Base-by-base conservation (phyloP, 2,329 filamentous ascomycete genomes). In the Bipolaris cookei region DNA sequence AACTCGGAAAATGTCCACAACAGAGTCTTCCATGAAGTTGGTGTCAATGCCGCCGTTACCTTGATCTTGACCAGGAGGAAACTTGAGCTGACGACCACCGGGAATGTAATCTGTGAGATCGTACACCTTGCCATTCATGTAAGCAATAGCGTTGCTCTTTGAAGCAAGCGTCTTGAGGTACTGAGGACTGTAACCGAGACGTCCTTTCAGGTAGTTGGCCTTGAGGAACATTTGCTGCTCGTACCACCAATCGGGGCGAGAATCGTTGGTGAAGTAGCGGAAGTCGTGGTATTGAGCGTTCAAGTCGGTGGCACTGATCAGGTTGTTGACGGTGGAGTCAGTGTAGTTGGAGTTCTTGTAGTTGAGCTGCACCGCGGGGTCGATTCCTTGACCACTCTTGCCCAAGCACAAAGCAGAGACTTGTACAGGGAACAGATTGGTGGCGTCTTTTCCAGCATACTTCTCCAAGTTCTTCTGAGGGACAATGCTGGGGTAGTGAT, bases 251-350 rank as follows among this genome's bases (percentile, higher is more conserved):
- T 97, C 92, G 1, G 89, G 87, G 10, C 93, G 88, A 48, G 85
- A 89, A 72, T 97, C 91, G 64, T 92, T 91, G 32, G 85, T 91
- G 71, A 86, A 92, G 71, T 84, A 87, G 57, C 95, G 88, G 85
- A 99, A 99, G 74, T 99, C 95, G 71, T 99, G 95, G 74, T 96
- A 99, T 61, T 85, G 80, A 20, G 87, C 81, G 70, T 97, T 96
- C 20, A 82, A 63, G 70, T 98, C 93, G 3, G 84, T 82, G 28
- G 77, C 81, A 69, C 83, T 87, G 73, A 92, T 84, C 21, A 90
- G 80, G 20, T 80, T 85, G 18, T 88, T 86, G 11, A 86, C 84
- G 10, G 58, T 16, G 7, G 58, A 62, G 16, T 88, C 89, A 13
- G 87, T 86, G 52, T 88, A 82, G 76, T 99, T 99, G 60, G 86